Base-by-base conservation (phyloP, 2,329 filamentous ascomycete genomes). In the Diaporthe citrichinensis region DNA sequence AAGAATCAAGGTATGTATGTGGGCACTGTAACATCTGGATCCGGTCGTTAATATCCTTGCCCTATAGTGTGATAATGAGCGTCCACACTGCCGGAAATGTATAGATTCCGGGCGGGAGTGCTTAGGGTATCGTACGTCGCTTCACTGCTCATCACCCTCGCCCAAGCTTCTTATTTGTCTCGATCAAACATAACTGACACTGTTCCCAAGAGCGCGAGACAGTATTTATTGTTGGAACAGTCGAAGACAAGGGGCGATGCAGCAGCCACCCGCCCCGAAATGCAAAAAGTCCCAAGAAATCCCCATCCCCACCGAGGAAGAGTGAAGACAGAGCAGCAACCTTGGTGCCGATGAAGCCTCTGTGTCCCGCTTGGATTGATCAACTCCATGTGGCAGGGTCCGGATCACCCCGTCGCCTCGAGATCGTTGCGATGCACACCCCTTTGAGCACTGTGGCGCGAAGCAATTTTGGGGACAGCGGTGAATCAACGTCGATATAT, bases 211-310 rank as follows among this genome's bases (percentile, higher is more conserved):
- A 74, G 41, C 72, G 89, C 53, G 88, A 92, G 80, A 88, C 88
- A 23, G 88, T 92, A 74, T 93, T 93, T 82, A 92, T 93, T 80
- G 88, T 90, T 53, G 89, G 89, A n/a, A 91, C 90, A 3, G 84
- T 84, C 51, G 84, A 90, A 75, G 87, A 87, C 76, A 88, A 86
- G 75, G 90, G 90, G 15, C 86, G 90, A 44, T 90, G 90, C 71
- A 89, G 89, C 58, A 90, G 89, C 2, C 90, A 91, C 75, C 90
- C 90, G 4, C 87, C 86, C 7, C 84, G 87, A 10, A 88, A 86
- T 75, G 84, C 87, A 71, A 84, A 83, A 71, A 80, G 85, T 10
- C 82, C 84, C 4, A 86, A 81, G 75, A 85, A 81, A 76, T 74
- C 78, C 10, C 51, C 67, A 9, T 76, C 75, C 3, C 69, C 73